Percentiles rank a stretch among this genome's conserved stretches.
Conservation (phyloP, 495 filamentous ascomycete genomes). For the Talaromyces stipitatus region DNA sequence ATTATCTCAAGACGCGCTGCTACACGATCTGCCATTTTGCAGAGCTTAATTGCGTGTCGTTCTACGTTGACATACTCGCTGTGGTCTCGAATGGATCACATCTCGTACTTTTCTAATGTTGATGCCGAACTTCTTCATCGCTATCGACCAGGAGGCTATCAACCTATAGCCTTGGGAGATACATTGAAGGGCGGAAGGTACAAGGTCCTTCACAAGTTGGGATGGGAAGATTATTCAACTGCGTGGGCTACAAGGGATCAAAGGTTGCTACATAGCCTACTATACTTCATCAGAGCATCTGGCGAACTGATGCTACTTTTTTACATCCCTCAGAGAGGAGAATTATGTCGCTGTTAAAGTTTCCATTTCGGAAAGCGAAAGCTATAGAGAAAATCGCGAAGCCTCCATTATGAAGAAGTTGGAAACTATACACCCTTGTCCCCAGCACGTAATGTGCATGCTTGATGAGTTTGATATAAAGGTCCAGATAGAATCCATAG, state of each 20-base stretch:
- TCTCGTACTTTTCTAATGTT: constrained; percentile 11
- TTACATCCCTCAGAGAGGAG: constrained; percentile 15
- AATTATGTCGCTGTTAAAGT: constrained; percentile 26
- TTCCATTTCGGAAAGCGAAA: constrained; percentile 13
- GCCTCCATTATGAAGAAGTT: constrained; percentile 16
- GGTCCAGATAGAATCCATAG: constrained; percentile 37
- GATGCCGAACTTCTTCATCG: constrained; percentile 18
- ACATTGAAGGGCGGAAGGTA: constrained; percentile 29
- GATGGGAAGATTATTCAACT: constrained; percentile 40
- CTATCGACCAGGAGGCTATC: constrained; percentile 34
- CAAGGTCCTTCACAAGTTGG: constrained; percentile 40
- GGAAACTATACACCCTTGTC: constrained; percentile 12
- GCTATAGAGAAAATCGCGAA: constrained; percentile 16
- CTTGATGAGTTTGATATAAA: constrained; percentile 28
- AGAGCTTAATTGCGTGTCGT: constrained; percentile 2
- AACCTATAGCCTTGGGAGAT: constrained; percentile 35
- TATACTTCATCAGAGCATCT: no score
- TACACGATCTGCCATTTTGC: not conserved
- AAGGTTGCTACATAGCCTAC: constrained; percentile 12
- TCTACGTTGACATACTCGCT: constrained; percentile 13
- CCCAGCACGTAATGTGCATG: constrained; percentile 22
- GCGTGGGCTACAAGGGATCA: constrained; percentile 41
- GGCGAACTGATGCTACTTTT: no score
- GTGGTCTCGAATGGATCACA: constrained; percentile 11
- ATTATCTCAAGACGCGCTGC: not conserved